Evolutionary conservation across 2,329 filamentous ascomycete genomes (phyloP), one percentile per base, ranked within the genome.

Genomic region (Fusarium staphyleae): DNA sequence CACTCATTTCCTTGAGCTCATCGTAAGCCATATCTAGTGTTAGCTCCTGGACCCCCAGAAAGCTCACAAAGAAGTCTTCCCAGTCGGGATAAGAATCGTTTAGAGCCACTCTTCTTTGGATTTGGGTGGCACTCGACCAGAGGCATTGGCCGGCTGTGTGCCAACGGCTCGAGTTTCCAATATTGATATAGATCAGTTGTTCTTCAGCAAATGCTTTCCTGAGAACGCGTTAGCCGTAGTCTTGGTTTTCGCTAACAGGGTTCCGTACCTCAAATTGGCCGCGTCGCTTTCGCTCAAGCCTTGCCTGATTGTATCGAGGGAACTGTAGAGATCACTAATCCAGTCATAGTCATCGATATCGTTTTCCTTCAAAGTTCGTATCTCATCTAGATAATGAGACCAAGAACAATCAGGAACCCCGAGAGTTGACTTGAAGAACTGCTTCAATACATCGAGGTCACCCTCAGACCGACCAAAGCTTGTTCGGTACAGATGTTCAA

Each of bases 91-190:
- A 75, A 2, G 65, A 42, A 2, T 60, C 60, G 3, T 69, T 70
- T 1, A 75, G 44, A 1, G 62, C 54, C 0, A 62, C 48, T 37
- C 57, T 69, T 3, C 67, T 71, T 2, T 39, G 52, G 4, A 74
- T 68, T 3, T 55, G 53, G 2, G 70, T 66, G 1, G 67, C 60
- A 19, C 66, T 70, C 0, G 71, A 72, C 73, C 73, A 75, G 1
- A 75, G 51, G 45, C 73, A 75, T 13, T 74, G 48, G 0, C 57
- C 54, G 0, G 57, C 30, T 2, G 56, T 68, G 34, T 70, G 56
- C 73, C 73, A 75, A 9, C 33, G 51, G 22, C 53, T 56, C 6
- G 24, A 29, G 4, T 51, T 44, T 0, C 46, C 41, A 1, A n/a
- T n/a, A 3, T 46, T 51, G 18, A 49, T 51, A 35, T 55, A 62